Evolutionary conservation across 805 yeast genomes (phyloP).

Genomic region (Starmerella powellii): DNA sequence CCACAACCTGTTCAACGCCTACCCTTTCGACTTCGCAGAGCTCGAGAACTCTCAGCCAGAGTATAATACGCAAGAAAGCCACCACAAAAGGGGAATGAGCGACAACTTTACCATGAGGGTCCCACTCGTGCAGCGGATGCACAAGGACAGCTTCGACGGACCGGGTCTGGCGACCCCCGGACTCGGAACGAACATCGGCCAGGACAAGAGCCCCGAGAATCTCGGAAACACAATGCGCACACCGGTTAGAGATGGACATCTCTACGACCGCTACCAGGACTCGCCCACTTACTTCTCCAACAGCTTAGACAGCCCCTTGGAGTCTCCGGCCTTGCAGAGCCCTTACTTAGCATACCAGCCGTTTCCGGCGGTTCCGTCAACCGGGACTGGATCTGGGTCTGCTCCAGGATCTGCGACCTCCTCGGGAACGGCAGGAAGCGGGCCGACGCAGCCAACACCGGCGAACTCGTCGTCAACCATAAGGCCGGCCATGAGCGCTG

Average conservation of each 20-base stretch:
- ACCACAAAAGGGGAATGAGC: conserved; percentile 17
- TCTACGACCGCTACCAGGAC: conserved; percentile 4
- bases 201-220: conserved; percentile 1
- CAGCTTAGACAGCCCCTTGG: conserved; percentile 17
- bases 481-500: not conserved
- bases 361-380: conserved; percentile 11
- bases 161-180: not conserved
- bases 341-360: conserved; percentile 15
- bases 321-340: conserved; percentile 14
- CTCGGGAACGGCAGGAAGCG: not conserved
- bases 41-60: not conserved
- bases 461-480: not conserved
- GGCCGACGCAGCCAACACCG: not conserved
- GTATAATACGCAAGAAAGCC: not conserved
- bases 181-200: not conserved
- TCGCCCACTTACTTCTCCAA: conserved; percentile 11
- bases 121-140: conserved; percentile 16
- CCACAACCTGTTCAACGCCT: not conserved
- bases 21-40: not conserved
- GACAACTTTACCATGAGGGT: conserved; percentile 17
- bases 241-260: conserved; percentile 11
- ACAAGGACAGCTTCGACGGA: conserved; percentile 5
- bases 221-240: conserved; percentile 9
- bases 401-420: no score
- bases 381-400: not conserved